Percentiles rank a stretch among this genome's conserved stretches.
Evolutionary conservation across 2,329 filamentous ascomycete genomes (phyloP).

Genomic region (Thyridium curvatum): DNA sequence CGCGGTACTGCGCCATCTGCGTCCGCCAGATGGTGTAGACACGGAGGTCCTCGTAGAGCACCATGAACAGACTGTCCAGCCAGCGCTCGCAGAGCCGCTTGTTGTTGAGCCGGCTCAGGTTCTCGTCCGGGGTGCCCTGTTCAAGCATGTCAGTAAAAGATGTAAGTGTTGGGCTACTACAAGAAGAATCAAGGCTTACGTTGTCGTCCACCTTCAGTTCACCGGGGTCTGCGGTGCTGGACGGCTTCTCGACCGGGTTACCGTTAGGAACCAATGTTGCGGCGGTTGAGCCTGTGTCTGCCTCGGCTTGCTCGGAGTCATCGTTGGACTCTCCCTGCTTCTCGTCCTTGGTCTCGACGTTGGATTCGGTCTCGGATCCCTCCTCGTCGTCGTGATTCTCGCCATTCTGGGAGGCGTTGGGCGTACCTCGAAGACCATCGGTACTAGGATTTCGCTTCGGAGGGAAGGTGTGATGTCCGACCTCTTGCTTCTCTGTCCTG

Average conservation of each 20-base stretch:
- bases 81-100: slow-evolving; percentile 96
- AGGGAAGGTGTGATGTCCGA: slow-evolving; percentile 34
- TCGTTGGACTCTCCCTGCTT: slow-evolving; percentile 18
- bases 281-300: slow-evolving; percentile 15
- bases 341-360: slow-evolving; percentile 3
- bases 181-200: slow-evolving; percentile 40
- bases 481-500: slow-evolving; percentile 73
- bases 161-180: too few relatives aligned
- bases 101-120: slow-evolving; percentile 89
- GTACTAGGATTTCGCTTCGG: slow-evolving; percentile 70
- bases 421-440: slow-evolving; percentile 67
- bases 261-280: slow-evolving; percentile 24
- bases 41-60: slow-evolving; percentile 92
- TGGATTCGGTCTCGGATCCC: slow-evolving; percentile 16
- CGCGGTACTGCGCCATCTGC: slow-evolving; percentile 91
- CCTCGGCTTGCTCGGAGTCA: slow-evolving; percentile 10
- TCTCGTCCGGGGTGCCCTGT: slow-evolving; percentile 58
- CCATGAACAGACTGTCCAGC: slow-evolving; percentile 99
- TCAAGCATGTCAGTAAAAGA: slow-evolving; percentile 11
- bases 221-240: slow-evolving; percentile 70
- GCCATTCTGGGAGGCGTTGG: slow-evolving; percentile 48
- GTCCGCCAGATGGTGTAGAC: slow-evolving; percentile 99
- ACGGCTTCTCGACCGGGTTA: slow-evolving; percentile 65
- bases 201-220: slow-evolving; percentile 74
- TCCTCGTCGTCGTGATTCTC: slow-evolving; percentile 26